Percentiles rank a stretch among this genome's conserved stretches.
Evolutionary conservation across 1,284 basidiomycete genomes (phyloP).

Genomic region (Cryptococcus amylolentus): DNA sequence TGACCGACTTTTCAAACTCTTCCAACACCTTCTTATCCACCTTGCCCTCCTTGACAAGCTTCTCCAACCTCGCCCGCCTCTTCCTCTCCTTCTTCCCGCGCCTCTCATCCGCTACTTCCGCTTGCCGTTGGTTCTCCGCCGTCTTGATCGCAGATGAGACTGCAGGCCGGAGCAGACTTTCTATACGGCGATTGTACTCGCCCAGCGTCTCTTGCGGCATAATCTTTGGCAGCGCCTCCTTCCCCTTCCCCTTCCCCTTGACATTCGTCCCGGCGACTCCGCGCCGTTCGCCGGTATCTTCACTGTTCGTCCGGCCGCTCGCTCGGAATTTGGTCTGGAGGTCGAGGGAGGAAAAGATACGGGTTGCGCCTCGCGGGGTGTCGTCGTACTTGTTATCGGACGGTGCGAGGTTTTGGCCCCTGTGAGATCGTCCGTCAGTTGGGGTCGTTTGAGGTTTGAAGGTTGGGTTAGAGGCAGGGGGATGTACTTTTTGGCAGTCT

Average conservation of each 20-base stretch:
- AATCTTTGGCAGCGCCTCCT: conserved; percentile 16
- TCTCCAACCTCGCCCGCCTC: conserved; percentile 7
- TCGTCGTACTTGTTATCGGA: conserved; percentile 30
- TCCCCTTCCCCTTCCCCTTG: conserved; percentile 11
- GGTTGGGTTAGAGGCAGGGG: not conserved
- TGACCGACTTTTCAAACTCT: conserved; percentile 8
- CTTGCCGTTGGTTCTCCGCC: conserved; percentile 29
- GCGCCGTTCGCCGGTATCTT: conserved; percentile 37
- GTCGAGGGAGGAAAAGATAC: conserved; percentile 40
- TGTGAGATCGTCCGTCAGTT: conserved; percentile 13
- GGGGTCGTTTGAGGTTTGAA: not conserved
- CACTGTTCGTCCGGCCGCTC: conserved; percentile 28
- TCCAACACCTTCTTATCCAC: conserved; percentile 11
- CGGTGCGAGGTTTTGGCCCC: conserved; percentile 43
- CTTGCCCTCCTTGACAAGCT: conserved; percentile 11
- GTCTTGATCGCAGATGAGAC: conserved; percentile 45
- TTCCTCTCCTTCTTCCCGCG: conserved; percentile 26
- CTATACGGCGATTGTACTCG: conserved; percentile 47
- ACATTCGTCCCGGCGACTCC: not conserved
- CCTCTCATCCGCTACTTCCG: conserved; percentile 18
- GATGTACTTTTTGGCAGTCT: conserved; percentile 36
- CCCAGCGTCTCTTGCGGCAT: conserved; percentile 33
- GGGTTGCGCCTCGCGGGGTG: conserved; percentile 39
- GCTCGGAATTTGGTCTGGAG: conserved; percentile 38
- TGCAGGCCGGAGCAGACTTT: conserved; percentile 37